Percentiles rank a stretch among this genome's conserved stretches.
These are phyloP conservation scores for Termitomyces sp. DNA, from an alignment of 768 basidiomycete species.

Conservation along the genomic window DNA sequence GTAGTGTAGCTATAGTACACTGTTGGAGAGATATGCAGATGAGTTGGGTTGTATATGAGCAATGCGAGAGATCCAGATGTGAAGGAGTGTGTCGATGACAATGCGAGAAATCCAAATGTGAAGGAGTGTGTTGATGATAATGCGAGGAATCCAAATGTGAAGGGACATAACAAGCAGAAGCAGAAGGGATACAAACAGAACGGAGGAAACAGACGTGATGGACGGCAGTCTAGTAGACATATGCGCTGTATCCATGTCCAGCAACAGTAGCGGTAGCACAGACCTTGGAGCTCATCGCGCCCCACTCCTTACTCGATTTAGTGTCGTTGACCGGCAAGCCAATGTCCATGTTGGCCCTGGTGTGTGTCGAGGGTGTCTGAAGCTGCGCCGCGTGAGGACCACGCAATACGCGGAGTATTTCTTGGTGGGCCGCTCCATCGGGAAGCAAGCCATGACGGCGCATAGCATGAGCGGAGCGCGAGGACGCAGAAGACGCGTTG, in stretches of 20 bases:
- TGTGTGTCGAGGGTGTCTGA: not conserved
- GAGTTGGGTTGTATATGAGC: not conserved
- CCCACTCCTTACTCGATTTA: conserved; percentile 5
- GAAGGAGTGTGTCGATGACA: not conserved
- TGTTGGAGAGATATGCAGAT: not conserved
- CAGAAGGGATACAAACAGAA: not conserved
- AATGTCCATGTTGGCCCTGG: conserved; percentile 1
- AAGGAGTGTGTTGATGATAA: not conserved
- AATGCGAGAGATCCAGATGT: not conserved
- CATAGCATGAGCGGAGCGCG: conserved; percentile 6
- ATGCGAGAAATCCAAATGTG: too few relatives aligned
- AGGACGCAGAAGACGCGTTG: conserved; percentile 14
- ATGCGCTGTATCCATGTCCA: conserved; percentile 8
- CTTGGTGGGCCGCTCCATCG: not conserved
- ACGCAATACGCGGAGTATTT: conserved; percentile 8
- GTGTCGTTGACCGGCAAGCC: conserved; percentile 7
- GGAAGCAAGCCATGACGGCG: not conserved
- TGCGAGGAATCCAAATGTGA: too few relatives aligned
- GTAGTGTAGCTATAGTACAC: not conserved
- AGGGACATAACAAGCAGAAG: not conserved
- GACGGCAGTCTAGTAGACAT: not conserved
- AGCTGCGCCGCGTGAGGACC: conserved; percentile 12
- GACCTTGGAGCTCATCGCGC: not conserved
- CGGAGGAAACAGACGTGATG: not conserved
- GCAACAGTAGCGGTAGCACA: conserved; percentile 10